These are phyloP conservation scores for Neophaeococcomyces mojaviensis DNA, from an alignment of 2,329 filamentous ascomycete species.

Conservation along the genomic window DNA sequence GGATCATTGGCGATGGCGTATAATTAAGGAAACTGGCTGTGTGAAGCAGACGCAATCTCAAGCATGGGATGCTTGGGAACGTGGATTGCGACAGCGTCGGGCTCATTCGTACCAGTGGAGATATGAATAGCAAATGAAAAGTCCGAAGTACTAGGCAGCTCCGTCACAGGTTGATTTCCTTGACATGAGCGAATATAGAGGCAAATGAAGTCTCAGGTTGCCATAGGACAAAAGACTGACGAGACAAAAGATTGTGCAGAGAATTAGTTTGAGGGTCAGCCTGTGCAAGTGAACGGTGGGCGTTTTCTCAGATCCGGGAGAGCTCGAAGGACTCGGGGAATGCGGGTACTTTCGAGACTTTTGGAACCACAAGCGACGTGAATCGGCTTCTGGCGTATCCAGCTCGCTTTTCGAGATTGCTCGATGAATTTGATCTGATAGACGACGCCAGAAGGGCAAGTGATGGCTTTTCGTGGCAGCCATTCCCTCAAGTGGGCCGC, in stretches of 20 bases:
- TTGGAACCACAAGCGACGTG: slow-evolving; percentile 3
- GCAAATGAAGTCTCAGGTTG: not conserved
- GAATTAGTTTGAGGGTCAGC: slow-evolving; percentile 3
- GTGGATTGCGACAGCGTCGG: not conserved
- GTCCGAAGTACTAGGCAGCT: not conserved
- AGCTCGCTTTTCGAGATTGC: not conserved
- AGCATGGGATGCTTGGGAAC: not conserved
- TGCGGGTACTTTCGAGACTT: slow-evolving; percentile 1
- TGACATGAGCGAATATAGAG: not conserved
- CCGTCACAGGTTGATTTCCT: slow-evolving; percentile 7
- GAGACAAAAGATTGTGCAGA: slow-evolving; percentile 5
- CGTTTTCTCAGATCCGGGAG: slow-evolving; percentile 5
- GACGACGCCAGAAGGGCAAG: not conserved
- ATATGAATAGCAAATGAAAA: slow-evolving; percentile 5
- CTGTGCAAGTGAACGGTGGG: not conserved
- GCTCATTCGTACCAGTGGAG: slow-evolving; percentile 6
- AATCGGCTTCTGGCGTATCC: slow-evolving; percentile 7
- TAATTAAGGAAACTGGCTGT: not conserved
- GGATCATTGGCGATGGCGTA: not conserved
- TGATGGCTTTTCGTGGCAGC: not conserved
- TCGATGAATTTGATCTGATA: not conserved
- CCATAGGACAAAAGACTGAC: not conserved
- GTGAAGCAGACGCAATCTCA: slow-evolving; percentile 6
- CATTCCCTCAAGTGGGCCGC: not conserved
- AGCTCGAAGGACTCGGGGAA: slow-evolving; percentile 1